Percentiles rank a stretch among this genome's conserved stretches.
Evolutionary conservation across 2,329 filamentous ascomycete genomes (phyloP).

Genomic region (Dothiorella sarmentorum): DNA sequence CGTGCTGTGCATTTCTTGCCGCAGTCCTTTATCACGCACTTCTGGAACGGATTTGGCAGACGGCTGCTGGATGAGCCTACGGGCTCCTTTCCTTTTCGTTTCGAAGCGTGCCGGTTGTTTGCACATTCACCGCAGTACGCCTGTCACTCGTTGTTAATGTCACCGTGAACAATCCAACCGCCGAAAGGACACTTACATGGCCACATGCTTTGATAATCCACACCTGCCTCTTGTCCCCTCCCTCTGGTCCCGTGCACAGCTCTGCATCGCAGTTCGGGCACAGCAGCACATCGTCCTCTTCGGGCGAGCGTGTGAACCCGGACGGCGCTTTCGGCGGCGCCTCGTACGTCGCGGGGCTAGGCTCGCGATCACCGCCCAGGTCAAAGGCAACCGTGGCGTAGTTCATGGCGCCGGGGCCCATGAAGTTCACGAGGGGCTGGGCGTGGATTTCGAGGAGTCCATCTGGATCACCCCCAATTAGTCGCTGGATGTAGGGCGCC

Average conservation of each 20-base stretch:
- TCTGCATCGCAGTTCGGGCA: conserved; percentile 87
- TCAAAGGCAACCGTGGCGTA: conserved; percentile 46
- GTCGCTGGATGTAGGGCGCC: conserved; percentile 5
- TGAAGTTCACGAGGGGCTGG: neutral
- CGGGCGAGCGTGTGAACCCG: conserved; percentile 79
- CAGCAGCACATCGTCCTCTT: conserved; percentile 68
- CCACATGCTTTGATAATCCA: conserved; percentile 91
- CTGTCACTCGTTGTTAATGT: conserved; percentile 29
- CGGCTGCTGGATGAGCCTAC: conserved; percentile 21
- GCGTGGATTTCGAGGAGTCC: neutral
- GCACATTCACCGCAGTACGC: conserved; percentile 55
- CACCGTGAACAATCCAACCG: neutral
- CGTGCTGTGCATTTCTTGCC: conserved; percentile 32
- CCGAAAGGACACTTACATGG: conserved; percentile 61
- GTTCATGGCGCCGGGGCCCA: conserved; percentile 27
- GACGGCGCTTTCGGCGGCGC: conserved; percentile 61
- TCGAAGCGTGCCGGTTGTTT: conserved; percentile 33
- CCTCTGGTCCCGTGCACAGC: conserved; percentile 67
- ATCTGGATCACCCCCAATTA: conserved; percentile 9
- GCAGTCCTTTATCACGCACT: conserved; percentile 46
- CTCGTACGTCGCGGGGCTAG: conserved; percentile 52
- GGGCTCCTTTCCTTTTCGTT: conserved; percentile 39
- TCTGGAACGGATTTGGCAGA: conserved; percentile 40
- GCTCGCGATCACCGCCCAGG: conserved; percentile 33
- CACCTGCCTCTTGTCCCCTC: conserved; percentile 70